Evolutionary conservation across 768 basidiomycete genomes (phyloP), one percentile per base, ranked within the genome.

Genomic region (Rhodotorula sphaerocarpa): DNA sequence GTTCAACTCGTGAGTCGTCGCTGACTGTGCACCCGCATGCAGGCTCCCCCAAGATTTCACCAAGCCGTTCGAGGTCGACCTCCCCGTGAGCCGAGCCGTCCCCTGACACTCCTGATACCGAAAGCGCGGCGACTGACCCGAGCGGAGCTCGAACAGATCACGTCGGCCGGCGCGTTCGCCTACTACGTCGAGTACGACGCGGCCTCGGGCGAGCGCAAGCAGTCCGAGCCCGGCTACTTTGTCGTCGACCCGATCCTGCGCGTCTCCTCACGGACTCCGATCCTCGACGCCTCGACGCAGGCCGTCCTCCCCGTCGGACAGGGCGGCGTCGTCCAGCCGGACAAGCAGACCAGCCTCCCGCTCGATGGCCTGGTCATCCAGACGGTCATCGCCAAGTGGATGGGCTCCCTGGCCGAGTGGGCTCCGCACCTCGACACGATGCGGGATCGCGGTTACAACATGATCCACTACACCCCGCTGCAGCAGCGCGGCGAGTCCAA

Each of bases 351-450:
- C 66, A 80, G 87, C 69, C 78, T 97, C 23, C 86, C 90, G 3
- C 80, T 96, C 46, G 87, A 95, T 73, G 90, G 88, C 21, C 80
- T 99, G 12, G 82, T 86, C 39, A 85, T 97, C 72, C 78, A 97
- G 58, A 91, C 88, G 7, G 80, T 93, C 43, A 84, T 99, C 48
- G 93, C 91, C 3, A 99, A 99, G 75, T 99, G 95, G 95, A 95
- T 96, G 89, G 93, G 92, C 3, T 81, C 86, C 2, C 75, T 89
- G 41, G 75, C 78, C 16, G 79, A 84, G 34, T 97, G 95, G 95
- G 79, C 77, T 47, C 79, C 80, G 5, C 83, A 88, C 73, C 88
- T 95, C 68, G 79, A 81, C 52, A 90, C 92, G 76, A 87, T 90
- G 16, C 82, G 84, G 55, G 81, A 88, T 56, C 80, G 93, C 51